These are phyloP conservation scores for Globisporangium paddicum DNA, from an alignment of 352 stramenopile genomes.

Conservation along the genomic window DNA sequence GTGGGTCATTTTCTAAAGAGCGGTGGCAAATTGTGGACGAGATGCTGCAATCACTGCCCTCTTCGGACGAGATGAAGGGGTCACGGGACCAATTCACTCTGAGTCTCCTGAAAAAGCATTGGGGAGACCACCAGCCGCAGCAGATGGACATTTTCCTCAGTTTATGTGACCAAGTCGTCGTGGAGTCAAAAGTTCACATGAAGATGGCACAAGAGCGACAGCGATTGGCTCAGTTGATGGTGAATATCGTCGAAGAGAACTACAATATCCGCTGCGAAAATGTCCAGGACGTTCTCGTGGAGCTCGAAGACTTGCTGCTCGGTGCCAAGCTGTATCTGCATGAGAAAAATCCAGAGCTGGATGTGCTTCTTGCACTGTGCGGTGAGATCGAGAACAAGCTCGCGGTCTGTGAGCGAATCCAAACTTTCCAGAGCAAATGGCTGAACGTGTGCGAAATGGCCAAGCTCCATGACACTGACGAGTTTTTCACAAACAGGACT, in stretches of 20 bases:
- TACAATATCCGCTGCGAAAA: constrained; percentile 34
- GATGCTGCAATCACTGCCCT: constrained; percentile 3
- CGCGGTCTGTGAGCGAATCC: constrained; percentile 29
- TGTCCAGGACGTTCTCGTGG: constrained; percentile 20
- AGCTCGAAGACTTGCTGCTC: constrained; percentile 30
- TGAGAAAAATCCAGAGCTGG: constrained; percentile 35
- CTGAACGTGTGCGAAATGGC: constrained; percentile 35
- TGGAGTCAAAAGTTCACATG: constrained; percentile 39
- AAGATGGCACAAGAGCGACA: constrained; percentile 31
- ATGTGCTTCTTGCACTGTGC: constrained; percentile 22
- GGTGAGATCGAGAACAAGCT: constrained; percentile 28
- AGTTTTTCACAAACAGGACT: constrained; percentile 38
- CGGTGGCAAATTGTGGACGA: constrained; percentile 27
- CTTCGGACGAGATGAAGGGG: neutral
- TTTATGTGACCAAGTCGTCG: constrained; percentile 47
- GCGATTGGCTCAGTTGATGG: constrained; percentile 22
- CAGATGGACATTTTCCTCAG: constrained; percentile 17
- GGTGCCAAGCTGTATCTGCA: constrained; percentile 37
- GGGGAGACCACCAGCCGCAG: neutral
- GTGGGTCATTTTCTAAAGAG: constrained; percentile 30
- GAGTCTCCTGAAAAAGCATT: constrained; percentile 22
- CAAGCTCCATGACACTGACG: constrained; percentile 54
- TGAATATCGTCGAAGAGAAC: constrained; percentile 32
- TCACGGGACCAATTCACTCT: constrained; percentile 16
- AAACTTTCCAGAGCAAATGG: constrained; percentile 43